Evolutionary conservation across 148 eudicot genomes (phyloP).

Genomic region (Rhododendron henanense): DNA sequence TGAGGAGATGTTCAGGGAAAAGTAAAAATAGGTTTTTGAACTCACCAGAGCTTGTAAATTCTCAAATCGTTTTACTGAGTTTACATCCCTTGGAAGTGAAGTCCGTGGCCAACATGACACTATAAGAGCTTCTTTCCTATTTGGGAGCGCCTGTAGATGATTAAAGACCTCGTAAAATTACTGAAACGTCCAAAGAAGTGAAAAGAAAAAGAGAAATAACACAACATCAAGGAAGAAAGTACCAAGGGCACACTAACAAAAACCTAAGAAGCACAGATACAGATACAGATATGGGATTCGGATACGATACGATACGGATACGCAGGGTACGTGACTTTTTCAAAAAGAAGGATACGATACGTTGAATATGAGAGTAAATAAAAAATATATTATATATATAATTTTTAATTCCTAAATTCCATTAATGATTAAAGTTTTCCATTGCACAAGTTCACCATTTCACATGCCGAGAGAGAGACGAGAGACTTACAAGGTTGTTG

Average conservation of each 20-base stretch:
- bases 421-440: too few relatives aligned
- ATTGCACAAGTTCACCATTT: too few relatives aligned
- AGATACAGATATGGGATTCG: too few relatives aligned
- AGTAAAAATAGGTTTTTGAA: slow-evolving; percentile 9
- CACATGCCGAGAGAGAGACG: too few relatives aligned
- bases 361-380: too few relatives aligned
- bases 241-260: neutral
- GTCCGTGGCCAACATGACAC: slow-evolving; percentile 81
- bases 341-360: too few relatives aligned
- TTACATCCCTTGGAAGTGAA: slow-evolving; percentile 67
- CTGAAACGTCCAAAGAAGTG: neutral
- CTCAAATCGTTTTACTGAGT: slow-evolving; percentile 73
- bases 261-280: neutral
- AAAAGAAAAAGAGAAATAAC: neutral
- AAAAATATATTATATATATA: too few relatives aligned
- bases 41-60: slow-evolving; percentile 91
- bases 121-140: slow-evolving; percentile 70
- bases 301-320: too few relatives aligned
- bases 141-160: slow-evolving; percentile 69
- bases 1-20: neutral
- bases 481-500: too few relatives aligned
- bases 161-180: neutral
- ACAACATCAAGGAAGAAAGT: neutral
- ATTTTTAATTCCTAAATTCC: too few relatives aligned
- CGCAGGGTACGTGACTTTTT: too few relatives aligned